Conservation (phyloP, 768 basidiomycete genomes). For the Amanita subjunquillea region DNA sequence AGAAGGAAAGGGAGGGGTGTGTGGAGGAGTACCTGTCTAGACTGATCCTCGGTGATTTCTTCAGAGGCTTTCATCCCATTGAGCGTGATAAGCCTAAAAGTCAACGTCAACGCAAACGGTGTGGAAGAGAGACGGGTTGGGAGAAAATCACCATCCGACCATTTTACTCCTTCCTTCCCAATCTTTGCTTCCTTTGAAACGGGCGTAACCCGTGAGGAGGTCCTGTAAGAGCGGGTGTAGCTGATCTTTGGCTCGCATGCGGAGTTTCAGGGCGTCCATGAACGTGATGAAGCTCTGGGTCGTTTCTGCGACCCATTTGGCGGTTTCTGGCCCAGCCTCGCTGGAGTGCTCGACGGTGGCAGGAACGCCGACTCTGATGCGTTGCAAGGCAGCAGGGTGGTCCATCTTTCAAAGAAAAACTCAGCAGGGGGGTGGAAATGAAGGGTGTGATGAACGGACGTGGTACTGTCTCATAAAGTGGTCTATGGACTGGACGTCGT, state of each 20-base stretch:
- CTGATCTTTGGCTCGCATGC: constrained; percentile 93
- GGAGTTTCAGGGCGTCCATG: constrained; percentile 93
- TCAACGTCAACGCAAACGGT: too few species aligned
- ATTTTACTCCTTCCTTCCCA: constrained; percentile 95
- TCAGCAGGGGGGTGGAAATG: too few species aligned
- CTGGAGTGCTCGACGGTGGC: constrained; percentile 95
- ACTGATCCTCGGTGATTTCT: too few species aligned
- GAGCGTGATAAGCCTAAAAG: too few species aligned
- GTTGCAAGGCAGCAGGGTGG: too few species aligned
- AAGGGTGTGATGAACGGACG: too few species aligned
- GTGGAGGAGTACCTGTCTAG: too few species aligned
- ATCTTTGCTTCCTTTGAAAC: constrained; percentile 90
- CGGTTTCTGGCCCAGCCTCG: constrained; percentile 85
- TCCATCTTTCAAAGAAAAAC: too few species aligned
- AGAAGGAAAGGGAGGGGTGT: too few species aligned
- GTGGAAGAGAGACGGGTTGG: background rate
- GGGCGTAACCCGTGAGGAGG: constrained; percentile 87
- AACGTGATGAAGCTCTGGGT: constrained; percentile 99
- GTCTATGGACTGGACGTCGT: too few species aligned
- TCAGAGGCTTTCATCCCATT: too few species aligned
- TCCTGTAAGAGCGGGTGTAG: constrained; percentile 92
- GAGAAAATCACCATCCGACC: constrained; percentile 68
- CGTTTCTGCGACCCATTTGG: constrained; percentile 96
- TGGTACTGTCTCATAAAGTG: too few species aligned
- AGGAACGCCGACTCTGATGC: constrained; percentile 61